Percentiles rank a stretch among this genome's conserved stretches.
phyloP scores from a whole-genome alignment of 23 red algal species.

The Gracilaria caudata region DNA sequence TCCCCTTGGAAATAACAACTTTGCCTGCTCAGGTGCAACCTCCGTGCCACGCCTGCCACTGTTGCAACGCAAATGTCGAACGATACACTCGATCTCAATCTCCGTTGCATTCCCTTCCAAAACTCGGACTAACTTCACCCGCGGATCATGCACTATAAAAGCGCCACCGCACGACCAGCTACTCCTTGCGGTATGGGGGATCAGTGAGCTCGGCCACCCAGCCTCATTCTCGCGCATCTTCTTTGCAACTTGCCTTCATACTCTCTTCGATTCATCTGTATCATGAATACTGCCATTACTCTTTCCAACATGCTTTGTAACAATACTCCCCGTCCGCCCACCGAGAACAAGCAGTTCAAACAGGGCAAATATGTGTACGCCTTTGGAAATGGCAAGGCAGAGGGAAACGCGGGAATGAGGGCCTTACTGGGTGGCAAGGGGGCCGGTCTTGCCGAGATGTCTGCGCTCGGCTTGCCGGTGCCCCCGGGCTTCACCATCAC shows the following conservation, averaged over 20 bases:
- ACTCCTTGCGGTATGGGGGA: background rate
- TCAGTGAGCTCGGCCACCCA: slow-evolving; percentile 22
- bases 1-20: too few relatives aligned
- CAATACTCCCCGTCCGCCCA: background rate
- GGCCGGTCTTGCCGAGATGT: slow-evolving; percentile 61
- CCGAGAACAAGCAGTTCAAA: background rate
- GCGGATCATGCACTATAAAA: background rate
- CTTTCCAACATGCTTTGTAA: slow-evolving; percentile 13
- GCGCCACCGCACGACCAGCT: background rate
- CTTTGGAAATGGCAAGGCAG: slow-evolving; percentile 54
- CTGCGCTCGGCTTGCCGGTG: slow-evolving; percentile 54
- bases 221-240: slow-evolving; percentile 25
- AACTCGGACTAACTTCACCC: background rate
- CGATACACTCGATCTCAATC: slow-evolving; percentile 4
- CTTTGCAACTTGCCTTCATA: background rate
- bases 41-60: background rate
- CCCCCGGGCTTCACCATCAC: slow-evolving; percentile 68
- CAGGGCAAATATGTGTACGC: slow-evolving; percentile 41
- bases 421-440: slow-evolving; percentile 67
- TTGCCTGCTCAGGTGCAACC: background rate
- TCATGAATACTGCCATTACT: slow-evolving; percentile 30
- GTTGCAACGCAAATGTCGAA: background rate
- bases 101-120: slow-evolving; percentile 15
- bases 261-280: background rate
- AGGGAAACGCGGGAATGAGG: slow-evolving; percentile 42